These are phyloP conservation scores for Rhododendron kiyosumense DNA, from an alignment of 148 eudicot species.

Conservation along the genomic window DNA sequence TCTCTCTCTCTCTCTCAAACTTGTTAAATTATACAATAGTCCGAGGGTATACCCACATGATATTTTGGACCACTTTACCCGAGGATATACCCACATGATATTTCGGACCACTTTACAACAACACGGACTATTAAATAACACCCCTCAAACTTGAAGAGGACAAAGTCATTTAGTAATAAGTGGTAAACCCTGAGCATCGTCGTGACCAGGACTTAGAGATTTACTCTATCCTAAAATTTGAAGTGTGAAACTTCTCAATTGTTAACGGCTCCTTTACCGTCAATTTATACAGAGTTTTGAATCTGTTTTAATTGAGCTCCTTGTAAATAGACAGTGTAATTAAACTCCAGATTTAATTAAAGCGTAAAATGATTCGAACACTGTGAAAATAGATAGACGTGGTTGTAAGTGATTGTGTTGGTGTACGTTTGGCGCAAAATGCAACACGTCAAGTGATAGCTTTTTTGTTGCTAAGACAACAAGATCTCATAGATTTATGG, in stretches of 20 bases:
- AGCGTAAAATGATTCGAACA: neutral
- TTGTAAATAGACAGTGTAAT: too few relatives aligned
- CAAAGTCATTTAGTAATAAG: neutral
- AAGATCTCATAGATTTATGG: neutral
- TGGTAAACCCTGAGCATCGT: neutral
- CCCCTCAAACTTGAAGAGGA: neutral
- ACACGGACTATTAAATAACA: too few relatives aligned
- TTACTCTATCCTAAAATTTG: too few relatives aligned
- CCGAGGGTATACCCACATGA: rapidly evolving
- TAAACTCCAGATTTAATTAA: too few relatives aligned
- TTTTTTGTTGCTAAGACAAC: neutral
- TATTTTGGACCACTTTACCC: too few relatives aligned
- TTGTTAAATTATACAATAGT: too few relatives aligned
- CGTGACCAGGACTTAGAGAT: too few relatives aligned
- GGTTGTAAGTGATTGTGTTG: neutral
- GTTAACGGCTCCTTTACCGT: too few relatives aligned
- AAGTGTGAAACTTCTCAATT: too few relatives aligned
- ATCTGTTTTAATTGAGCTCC: too few relatives aligned
- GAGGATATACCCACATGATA: rapidly evolving
- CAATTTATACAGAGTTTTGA: too few relatives aligned
- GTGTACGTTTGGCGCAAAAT: neutral
- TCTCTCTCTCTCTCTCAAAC: neutral
- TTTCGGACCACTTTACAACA: too few relatives aligned
- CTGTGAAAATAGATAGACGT: neutral
- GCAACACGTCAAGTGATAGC: neutral